A percentile compares a stretch with the other conserved stretches of the same genome.
Evolutionary conservation across 2,329 filamentous ascomycete genomes (phyloP).

Genomic region (Graphiopsis chlorocephala): DNA sequence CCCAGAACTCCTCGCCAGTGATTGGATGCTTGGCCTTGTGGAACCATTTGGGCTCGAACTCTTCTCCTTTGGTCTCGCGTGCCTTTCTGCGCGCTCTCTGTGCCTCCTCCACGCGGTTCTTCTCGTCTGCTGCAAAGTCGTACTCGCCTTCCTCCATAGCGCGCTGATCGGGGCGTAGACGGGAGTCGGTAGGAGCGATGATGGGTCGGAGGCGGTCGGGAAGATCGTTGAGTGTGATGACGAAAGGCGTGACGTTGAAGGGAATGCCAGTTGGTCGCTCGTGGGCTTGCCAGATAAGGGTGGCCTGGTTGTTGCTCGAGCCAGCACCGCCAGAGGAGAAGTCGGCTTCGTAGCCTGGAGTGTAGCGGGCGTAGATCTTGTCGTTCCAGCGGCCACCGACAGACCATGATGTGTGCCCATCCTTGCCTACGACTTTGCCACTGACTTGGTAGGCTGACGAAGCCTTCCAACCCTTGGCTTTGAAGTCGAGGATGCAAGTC

Average conservation of each 20-base stretch:
- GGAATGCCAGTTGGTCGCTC: conserved; percentile 77
- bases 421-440: conserved; percentile 77
- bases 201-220: conserved; percentile 74
- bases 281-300: conserved; percentile 91
- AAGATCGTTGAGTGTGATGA: conserved; percentile 87
- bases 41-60: conserved; percentile 87
- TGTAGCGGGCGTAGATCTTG: conserved; percentile 89
- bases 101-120: conserved; percentile 89
- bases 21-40: conserved; percentile 66
- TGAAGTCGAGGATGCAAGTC: conserved; percentile 86
- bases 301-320: conserved; percentile 60
- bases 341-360: conserved; percentile 80
- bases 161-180: conserved; percentile 88
- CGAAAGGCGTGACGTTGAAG: conserved; percentile 96
- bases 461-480: conserved; percentile 92
- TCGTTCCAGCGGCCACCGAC: conserved; percentile 97
- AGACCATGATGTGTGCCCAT: conserved; percentile 80
- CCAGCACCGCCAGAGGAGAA: conserved; percentile 49
- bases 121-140: conserved; percentile 87
- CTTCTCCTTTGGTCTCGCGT: conserved; percentile 74
- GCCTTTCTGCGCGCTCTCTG: conserved; percentile 73
- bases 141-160: conserved; percentile 99
- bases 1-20: conserved; percentile 88
- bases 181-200: conserved; percentile 87
- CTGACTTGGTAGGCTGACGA: conserved; percentile 84